Evolutionary conservation across 352 stramenopile species (phyloP).

Genomic region (Globisporangium heterothallicum): DNA sequence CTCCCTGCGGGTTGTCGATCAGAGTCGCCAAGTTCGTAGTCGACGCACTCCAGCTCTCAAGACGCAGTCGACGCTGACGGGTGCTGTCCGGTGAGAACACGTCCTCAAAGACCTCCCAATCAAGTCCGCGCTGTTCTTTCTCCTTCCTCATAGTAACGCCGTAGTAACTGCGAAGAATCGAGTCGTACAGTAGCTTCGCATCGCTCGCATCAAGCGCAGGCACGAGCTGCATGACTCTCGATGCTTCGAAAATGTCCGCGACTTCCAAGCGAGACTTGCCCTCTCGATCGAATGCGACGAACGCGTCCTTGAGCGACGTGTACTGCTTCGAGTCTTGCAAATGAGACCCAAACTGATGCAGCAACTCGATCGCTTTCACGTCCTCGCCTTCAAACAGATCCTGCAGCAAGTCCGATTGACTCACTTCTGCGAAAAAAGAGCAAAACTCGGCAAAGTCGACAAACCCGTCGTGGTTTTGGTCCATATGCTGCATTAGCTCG

Average conservation of each 20-base stretch:
- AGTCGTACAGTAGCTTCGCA: slow-evolving; percentile 48
- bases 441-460: slow-evolving; percentile 90
- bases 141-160: slow-evolving; percentile 37
- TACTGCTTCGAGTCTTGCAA: slow-evolving; percentile 41
- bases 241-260: slow-evolving; percentile 49
- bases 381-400: slow-evolving; percentile 76
- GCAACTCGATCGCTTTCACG: slow-evolving; percentile 56
- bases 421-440: slow-evolving; percentile 81
- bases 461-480: slow-evolving; percentile 86
- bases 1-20: slow-evolving; percentile 2
- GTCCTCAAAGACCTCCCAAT: slow-evolving; percentile 75
- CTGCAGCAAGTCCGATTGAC: slow-evolving; percentile 60
- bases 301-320: slow-evolving; percentile 45
- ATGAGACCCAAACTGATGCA: slow-evolving; percentile 59
- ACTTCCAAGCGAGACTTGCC: slow-evolving; percentile 32
- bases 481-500: slow-evolving; percentile 90
- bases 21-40: slow-evolving; percentile 32
- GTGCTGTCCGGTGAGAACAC: slow-evolving; percentile 72
- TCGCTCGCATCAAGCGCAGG: slow-evolving; percentile 42
- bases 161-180: slow-evolving; percentile 65
- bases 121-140: slow-evolving; percentile 38
- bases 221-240: slow-evolving; percentile 39
- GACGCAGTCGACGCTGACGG: slow-evolving; percentile 49
- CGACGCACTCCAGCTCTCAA: slow-evolving; percentile 56
- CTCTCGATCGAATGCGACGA: slow-evolving; percentile 43